Conservation (phyloP, 2,329 filamentous ascomycete species). For the Colletotrichum melonis region DNA sequence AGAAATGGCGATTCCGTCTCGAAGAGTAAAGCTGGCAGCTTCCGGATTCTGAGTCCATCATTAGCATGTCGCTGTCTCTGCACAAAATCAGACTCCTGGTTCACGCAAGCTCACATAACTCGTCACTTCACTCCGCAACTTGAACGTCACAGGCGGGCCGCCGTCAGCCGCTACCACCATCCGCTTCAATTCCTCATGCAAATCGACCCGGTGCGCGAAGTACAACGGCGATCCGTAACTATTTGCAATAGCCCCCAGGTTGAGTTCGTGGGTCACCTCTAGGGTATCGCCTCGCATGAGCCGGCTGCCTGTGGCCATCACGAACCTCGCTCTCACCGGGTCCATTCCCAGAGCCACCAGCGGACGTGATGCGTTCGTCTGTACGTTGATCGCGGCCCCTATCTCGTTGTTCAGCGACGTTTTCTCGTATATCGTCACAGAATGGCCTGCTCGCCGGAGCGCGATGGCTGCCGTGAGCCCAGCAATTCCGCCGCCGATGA, state of each 20-base stretch:
- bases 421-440: slow-evolving; percentile 49
- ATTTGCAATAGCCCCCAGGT: neutral
- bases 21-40: slow-evolving; percentile 43
- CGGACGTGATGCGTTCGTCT: slow-evolving; percentile 50
- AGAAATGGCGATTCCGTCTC: slow-evolving; percentile 40
- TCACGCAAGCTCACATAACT: slow-evolving; percentile 40
- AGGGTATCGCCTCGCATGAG: slow-evolving; percentile 17
- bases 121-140: slow-evolving; percentile 40
- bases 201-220: slow-evolving; percentile 51
- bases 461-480: slow-evolving; percentile 48
- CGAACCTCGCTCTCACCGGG: slow-evolving; percentile 42
- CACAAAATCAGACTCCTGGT: neutral
- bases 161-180: slow-evolving; percentile 45
- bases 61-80: neutral
- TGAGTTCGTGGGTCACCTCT: slow-evolving; percentile 35
- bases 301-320: slow-evolving; percentile 39
- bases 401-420: slow-evolving; percentile 50
- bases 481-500: slow-evolving; percentile 51
- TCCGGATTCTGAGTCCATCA: slow-evolving; percentile 37
- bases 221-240: slow-evolving; percentile 41
- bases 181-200: slow-evolving; percentile 49
- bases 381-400: slow-evolving; percentile 52
- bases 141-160: slow-evolving; percentile 40
- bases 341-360: slow-evolving; percentile 50
- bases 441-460: slow-evolving; percentile 48